Conservation (phyloP, 176 grass and related monocot species). For the Oryza punctata region DNA sequence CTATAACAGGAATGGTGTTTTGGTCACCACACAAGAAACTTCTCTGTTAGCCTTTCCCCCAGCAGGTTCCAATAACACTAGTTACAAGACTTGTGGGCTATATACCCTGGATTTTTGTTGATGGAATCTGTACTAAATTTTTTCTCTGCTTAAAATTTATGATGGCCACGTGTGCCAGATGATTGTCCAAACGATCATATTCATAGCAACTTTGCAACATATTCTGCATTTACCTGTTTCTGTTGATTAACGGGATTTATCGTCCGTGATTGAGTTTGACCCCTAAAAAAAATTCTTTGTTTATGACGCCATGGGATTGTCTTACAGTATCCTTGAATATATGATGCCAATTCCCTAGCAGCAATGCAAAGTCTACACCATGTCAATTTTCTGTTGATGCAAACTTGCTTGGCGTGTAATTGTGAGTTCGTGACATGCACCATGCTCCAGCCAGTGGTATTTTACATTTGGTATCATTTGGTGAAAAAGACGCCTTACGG, state of each 20-base stretch:
- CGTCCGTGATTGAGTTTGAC: neutral
- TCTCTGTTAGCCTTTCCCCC: conserved; percentile 1
- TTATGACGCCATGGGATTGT: neutral
- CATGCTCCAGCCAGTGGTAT: neutral
- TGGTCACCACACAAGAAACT: neutral
- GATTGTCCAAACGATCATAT: neutral
- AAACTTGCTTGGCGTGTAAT: neutral
- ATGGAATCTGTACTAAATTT: conserved; percentile 32
- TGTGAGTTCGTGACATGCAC: neutral
- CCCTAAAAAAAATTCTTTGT: no score
- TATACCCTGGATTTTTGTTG: conserved; percentile 23
- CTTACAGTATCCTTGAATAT: neutral
- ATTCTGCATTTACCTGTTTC: neutral
- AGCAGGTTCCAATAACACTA: conserved; percentile 36
- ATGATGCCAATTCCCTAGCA: neutral
- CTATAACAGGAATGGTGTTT: conserved; percentile 50
- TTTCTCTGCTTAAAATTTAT: neutral
- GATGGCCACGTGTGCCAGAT: neutral
- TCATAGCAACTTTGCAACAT: neutral
- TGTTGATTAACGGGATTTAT: neutral
- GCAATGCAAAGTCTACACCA: neutral
- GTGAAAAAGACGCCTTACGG: neutral
- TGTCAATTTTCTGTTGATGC: neutral
- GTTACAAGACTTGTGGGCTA: conserved; percentile 18
- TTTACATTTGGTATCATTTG: neutral